These are phyloP conservation scores for Cornus kousa DNA, from an alignment of 148 eudicot species.

Conservation along the genomic window DNA sequence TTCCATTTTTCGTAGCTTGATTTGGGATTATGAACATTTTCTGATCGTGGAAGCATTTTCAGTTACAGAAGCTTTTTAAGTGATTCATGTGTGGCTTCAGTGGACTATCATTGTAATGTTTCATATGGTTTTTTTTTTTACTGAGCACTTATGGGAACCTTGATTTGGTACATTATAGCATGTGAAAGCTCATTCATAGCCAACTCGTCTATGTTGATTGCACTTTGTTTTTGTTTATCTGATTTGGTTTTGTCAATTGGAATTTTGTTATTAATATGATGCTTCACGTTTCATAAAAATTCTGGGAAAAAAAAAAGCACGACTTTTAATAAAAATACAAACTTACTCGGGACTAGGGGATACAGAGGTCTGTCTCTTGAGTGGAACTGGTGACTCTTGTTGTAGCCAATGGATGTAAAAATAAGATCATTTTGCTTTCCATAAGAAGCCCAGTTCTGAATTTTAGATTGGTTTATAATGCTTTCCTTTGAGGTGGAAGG, in stretches of 20 bases:
- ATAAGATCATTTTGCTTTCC: background rate
- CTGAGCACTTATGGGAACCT: background rate
- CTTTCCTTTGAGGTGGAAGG: background rate
- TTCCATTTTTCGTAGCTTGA: background rate
- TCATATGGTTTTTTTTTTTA: too few species aligned
- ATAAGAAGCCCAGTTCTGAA: background rate
- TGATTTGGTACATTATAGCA: background rate
- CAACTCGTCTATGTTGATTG: background rate
- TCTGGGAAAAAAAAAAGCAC: background rate
- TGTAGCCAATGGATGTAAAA: background rate
- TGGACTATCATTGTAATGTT: background rate
- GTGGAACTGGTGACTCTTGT: too few species aligned
- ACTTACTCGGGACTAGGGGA: background rate
- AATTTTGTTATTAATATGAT: too few species aligned
- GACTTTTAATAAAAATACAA: background rate
- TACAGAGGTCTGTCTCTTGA: background rate
- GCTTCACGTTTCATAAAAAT: background rate
- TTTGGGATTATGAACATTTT: background rate
- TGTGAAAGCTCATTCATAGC: background rate
- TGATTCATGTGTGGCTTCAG: background rate
- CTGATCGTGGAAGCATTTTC: constrained; percentile 5
- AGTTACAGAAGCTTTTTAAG: background rate
- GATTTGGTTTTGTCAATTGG: background rate
- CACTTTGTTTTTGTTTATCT: too few species aligned
- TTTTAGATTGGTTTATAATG: too few species aligned